Conservation (phyloP, 2,329 filamentous ascomycete genomes). For the Didymella lethalis region DNA sequence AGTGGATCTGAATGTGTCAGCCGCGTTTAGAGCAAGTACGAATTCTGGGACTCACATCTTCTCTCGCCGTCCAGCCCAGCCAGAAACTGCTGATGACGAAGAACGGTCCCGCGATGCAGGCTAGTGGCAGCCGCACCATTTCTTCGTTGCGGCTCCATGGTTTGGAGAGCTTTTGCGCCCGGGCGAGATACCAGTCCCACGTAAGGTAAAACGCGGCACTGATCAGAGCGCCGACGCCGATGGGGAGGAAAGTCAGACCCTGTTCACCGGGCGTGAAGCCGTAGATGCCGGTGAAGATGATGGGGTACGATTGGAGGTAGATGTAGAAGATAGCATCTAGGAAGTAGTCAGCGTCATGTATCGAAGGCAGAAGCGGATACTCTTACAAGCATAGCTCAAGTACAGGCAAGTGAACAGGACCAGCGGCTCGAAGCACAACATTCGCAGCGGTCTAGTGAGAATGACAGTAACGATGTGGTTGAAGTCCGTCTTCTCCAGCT, state of each 20-base stretch:
- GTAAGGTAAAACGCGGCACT: constrained; percentile 68
- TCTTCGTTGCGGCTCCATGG: constrained; percentile 70
- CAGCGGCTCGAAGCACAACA: constrained; percentile 77
- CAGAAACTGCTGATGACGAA: constrained; percentile 55
- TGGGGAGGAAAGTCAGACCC: constrained; percentile 73
- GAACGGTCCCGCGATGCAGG: constrained; percentile 73
- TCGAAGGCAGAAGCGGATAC: neutral
- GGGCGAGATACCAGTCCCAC: constrained; percentile 69
- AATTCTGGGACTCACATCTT: constrained; percentile 26
- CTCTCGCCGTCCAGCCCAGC: constrained; percentile 53
- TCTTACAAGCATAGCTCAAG: constrained; percentile 66
- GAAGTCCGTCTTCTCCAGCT: constrained; percentile 67
- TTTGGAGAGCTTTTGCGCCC: constrained; percentile 57
- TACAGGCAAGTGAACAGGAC: constrained; percentile 76
- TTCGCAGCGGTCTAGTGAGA: constrained; percentile 73
- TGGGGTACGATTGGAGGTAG: constrained; percentile 77
- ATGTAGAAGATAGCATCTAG: constrained; percentile 68
- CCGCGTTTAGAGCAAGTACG: neutral
- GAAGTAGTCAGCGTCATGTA: neutral
- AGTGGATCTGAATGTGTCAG: constrained; percentile 36
- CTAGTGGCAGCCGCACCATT: constrained; percentile 74
- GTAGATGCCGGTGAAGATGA: constrained; percentile 71
- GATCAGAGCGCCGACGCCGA: constrained; percentile 69
- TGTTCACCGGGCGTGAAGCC: constrained; percentile 68
- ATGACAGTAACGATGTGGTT: constrained; percentile 72